A percentile compares a stretch with the other conserved stretches of the same genome.
Conservation (phyloP, 2,329 filamentous ascomycete species). For the Fusarium equiseti region DNA sequence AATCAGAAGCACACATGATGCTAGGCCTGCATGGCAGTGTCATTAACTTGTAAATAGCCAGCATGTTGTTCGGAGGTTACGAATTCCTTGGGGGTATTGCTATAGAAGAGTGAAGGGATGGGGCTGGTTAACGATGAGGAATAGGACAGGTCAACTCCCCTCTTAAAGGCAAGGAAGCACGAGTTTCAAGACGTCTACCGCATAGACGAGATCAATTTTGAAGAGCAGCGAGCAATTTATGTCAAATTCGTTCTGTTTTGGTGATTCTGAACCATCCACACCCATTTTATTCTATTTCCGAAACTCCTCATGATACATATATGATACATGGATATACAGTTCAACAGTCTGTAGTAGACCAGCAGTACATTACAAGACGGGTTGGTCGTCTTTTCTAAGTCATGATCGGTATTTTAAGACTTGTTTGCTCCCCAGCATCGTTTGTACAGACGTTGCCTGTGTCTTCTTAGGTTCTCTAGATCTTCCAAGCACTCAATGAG, state of each 20-base stretch:
- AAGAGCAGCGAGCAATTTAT: constrained; percentile 7
- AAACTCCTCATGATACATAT: constrained; percentile 20
- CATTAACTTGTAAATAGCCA: constrained; percentile 7
- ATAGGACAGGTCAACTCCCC: constrained; percentile 21
- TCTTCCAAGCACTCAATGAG: constrained; percentile 68
- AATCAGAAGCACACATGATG: background rate
- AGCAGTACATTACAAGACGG: background rate
- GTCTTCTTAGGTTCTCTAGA: constrained; percentile 71
- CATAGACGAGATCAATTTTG: constrained; percentile 37
- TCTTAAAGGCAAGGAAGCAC: constrained; percentile 18
- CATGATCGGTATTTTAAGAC: background rate
- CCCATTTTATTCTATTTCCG: background rate
- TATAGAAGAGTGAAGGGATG: constrained; percentile 22
- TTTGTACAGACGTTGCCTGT: constrained; percentile 53
- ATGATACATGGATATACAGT: constrained; percentile 26
- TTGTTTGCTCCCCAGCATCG: constrained; percentile 46
- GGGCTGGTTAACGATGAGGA: background rate
- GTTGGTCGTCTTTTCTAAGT: background rate
- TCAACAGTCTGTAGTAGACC: background rate
- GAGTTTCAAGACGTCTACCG: constrained; percentile 15
- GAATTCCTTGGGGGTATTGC: constrained; percentile 3
- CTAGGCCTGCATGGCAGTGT: background rate
- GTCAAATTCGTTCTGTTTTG: background rate
- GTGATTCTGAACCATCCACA: background rate
- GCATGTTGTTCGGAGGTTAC: constrained; percentile 5